These are phyloP conservation scores for Pilaira anomala DNA, from an alignment of 192 early-diverging fungal species.

Conservation along the genomic window DNA sequence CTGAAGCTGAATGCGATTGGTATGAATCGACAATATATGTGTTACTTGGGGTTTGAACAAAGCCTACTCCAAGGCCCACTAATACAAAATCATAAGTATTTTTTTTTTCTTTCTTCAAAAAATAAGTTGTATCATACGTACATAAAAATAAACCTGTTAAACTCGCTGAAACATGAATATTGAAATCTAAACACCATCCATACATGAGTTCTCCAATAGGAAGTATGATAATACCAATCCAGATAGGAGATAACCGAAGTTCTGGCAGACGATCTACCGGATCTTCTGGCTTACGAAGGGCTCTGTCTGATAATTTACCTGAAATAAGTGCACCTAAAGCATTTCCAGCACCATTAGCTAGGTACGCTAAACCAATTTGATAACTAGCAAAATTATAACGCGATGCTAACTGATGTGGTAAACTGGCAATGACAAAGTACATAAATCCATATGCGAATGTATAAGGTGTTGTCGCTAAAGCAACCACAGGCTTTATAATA, in stretches of 20 bases:
- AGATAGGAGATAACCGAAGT: conserved; percentile 26
- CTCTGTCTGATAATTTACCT: conserved; percentile 23
- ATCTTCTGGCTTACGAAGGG: neutral
- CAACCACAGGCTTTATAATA: conserved; percentile 18
- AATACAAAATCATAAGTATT: neutral
- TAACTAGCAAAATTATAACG: conserved; percentile 21
- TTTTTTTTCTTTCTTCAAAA: neutral
- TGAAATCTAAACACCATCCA: conserved; percentile 29
- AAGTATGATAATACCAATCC: conserved; percentile 31
- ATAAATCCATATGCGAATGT: conserved; percentile 33
- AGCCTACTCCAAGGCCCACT: conserved; percentile 37
- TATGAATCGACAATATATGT: conserved; percentile 36
- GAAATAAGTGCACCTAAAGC: conserved; percentile 30
- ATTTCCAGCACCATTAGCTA: conserved; percentile 34
- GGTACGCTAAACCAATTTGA: conserved; percentile 29
- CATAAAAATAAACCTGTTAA: conserved; percentile 31
- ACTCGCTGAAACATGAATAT: conserved; percentile 12
- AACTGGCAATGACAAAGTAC: conserved; percentile 34
- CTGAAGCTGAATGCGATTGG: conserved; percentile 23
- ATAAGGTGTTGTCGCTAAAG: conserved; percentile 22
- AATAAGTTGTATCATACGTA: conserved; percentile 6
- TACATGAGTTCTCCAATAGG: conserved; percentile 29
- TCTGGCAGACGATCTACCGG: conserved; percentile 8
- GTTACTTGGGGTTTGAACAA: conserved; percentile 37
- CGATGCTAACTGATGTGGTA: conserved; percentile 20